Percentiles rank a stretch among this genome's conserved stretches.
Conservation (phyloP, 805 yeast species). For the Metschnikowia peoriensis region DNA sequence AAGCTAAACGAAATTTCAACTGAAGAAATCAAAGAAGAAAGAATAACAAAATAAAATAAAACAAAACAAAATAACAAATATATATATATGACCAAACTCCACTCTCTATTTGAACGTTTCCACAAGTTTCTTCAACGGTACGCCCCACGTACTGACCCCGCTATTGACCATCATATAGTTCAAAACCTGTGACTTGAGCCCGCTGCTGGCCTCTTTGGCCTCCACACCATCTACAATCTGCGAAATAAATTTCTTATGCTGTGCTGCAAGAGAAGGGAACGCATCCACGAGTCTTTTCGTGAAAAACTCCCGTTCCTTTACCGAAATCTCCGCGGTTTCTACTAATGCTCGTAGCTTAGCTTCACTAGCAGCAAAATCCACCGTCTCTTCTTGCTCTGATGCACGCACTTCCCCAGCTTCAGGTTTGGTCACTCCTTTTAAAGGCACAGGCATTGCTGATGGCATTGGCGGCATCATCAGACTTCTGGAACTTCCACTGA, state of each 20-base stretch:
- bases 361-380: background rate
- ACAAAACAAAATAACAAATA: too few species aligned
- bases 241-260: slow-evolving; percentile 14
- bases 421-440: background rate
- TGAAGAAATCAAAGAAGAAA: too few species aligned
- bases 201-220: slow-evolving; percentile 4
- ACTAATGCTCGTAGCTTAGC: slow-evolving; percentile 11
- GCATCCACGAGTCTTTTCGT: slow-evolving; percentile 12
- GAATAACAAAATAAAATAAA: background rate
- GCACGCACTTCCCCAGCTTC: background rate
- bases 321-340: slow-evolving; percentile 2
- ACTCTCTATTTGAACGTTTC: slow-evolving; percentile 5
- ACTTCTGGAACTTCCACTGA: slow-evolving; percentile 5
- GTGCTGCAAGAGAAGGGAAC: slow-evolving; percentile 8
- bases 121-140: slow-evolving; percentile 57
- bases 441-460: background rate
- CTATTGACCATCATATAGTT: slow-evolving; percentile 57
- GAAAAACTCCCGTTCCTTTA: slow-evolving; percentile 10
- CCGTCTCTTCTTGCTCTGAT: background rate
- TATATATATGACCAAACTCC: too few species aligned
- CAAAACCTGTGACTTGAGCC: slow-evolving; percentile 38
- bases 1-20: too few species aligned
- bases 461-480: slow-evolving; percentile 6
- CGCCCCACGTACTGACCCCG: slow-evolving; percentile 64
- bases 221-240: slow-evolving; percentile 10